phyloP scores from a whole-genome alignment of 441 rosid genomes.

The Breynia disticha region DNA sequence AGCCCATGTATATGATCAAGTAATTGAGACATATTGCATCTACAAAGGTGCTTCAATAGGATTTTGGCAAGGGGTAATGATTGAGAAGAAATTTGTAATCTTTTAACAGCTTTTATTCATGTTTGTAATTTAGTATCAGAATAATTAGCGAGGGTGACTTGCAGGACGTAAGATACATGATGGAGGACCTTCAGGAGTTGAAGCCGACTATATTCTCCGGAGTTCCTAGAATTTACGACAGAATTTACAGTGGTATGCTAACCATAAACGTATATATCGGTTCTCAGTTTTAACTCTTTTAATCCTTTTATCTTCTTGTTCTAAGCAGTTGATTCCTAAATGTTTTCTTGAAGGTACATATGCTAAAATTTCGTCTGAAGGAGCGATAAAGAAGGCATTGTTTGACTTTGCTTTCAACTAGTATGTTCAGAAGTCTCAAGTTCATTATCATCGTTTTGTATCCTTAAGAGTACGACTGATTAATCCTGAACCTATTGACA shows the following conservation, averaged over 20 bases:
- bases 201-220: constrained; percentile 76
- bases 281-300: neutral
- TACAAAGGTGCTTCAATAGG: constrained; percentile 72
- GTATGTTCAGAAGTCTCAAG: constrained; percentile 32
- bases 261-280: too few species aligned
- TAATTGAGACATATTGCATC: constrained; percentile 67
- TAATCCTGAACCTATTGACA: constrained; percentile 18
- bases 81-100: constrained; percentile 2
- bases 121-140: neutral
- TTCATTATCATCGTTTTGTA: constrained; percentile 3
- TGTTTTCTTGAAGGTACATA: constrained; percentile 46
- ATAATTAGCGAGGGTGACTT: neutral
- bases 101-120: constrained; percentile 1
- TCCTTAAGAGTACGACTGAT: constrained; percentile 7
- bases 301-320: neutral
- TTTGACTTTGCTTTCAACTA: constrained; percentile 68
- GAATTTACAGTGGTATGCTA: constrained; percentile 56
- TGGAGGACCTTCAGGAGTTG: constrained; percentile 74
- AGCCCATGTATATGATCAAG: constrained; percentile 87
- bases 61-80: constrained; percentile 79
- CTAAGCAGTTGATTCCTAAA: constrained; percentile 3
- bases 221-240: constrained; percentile 87
- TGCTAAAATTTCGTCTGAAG: constrained; percentile 57
- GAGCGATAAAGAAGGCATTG: constrained; percentile 48
- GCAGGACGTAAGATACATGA: constrained; percentile 62